Evolutionary conservation across 257 asterid genomes (phyloP).

Genomic region (Avicennia marina): DNA sequence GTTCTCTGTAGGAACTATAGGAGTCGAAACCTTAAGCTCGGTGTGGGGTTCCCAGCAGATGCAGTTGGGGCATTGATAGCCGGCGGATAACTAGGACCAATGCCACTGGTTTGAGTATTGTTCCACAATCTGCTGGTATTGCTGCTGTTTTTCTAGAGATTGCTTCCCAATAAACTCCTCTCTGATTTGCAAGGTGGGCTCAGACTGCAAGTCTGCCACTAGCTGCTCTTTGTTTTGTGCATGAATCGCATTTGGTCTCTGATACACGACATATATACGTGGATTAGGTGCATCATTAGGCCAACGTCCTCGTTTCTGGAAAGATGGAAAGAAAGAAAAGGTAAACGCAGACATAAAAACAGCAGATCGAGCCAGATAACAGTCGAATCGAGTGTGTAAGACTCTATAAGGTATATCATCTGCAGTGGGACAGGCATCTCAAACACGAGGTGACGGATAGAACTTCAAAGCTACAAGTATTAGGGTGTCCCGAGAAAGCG

Average conservation of each 20-base stretch:
- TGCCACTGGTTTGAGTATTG: conserved; percentile 31
- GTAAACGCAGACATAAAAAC: neutral
- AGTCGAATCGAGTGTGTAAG: too few species aligned
- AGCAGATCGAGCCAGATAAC: too few species aligned
- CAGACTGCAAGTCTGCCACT: conserved; percentile 48
- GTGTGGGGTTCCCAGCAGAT: conserved; percentile 34
- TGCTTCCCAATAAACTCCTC: conserved; percentile 51
- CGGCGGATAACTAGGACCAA: conserved; percentile 24
- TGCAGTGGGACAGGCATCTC: too few species aligned
- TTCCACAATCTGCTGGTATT: conserved; percentile 46
- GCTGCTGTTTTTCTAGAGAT: conserved; percentile 53
- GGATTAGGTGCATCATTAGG: neutral
- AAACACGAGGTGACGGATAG: too few species aligned
- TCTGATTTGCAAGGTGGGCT: conserved; percentile 41
- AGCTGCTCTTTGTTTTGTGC: conserved; percentile 52
- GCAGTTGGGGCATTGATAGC: conserved; percentile 24
- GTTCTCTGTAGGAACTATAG: conserved; percentile 42
- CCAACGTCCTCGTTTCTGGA: neutral
- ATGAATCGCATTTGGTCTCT: conserved; percentile 50
- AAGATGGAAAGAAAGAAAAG: neutral
- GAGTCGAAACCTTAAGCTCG: conserved; percentile 35
- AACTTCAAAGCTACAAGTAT: too few species aligned
- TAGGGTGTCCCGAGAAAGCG: too few species aligned
- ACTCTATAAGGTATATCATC: too few species aligned
- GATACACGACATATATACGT: conserved; percentile 11